Base-by-base conservation (phyloP, 1,139 yeast species). In the Magnusiomyces paraingens region DNA sequence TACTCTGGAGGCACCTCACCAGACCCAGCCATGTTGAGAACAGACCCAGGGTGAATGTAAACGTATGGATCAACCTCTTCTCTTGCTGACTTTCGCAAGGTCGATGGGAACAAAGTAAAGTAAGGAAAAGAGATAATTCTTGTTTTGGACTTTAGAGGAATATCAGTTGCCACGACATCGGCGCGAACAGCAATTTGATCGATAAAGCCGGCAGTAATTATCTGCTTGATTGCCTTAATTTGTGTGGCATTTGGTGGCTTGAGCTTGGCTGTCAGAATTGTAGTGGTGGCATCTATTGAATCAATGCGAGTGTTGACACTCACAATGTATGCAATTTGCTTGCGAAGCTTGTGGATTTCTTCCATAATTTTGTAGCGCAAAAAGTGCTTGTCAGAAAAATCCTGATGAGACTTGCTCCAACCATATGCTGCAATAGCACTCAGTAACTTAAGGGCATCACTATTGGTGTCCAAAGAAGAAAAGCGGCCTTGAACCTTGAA, bases 381-480 rank as follows among this genome's bases (percentile, higher is more conserved):
- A 67, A 84, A 91, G 66, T 87, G 80, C 20, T 75, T 70, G 22
- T 66, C 65, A 50, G 86, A 72, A 65, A 90, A 91, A 36, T 55
- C 58, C 29, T 66, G 66, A 20, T 56, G 57, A 8, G 61, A 55
- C 0, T 63, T 63, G 1, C 76, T 78, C 70, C 84, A 95, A 64
- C 91, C 98, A 64, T 77, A 78, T 0, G 98, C 96, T 73, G 98
- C 89, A 1, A 89, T 85, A 0, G 90, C 96, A 47, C 94, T 84
- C 26, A 94, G 72, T 3, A 86, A 70, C 64, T 81, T 80, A 64
- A 94, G 74, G 1, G 83, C 87, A 68, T 94, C 99, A 65, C 91
- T 81, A 51, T 74, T 69, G 49, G 78, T 74, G 64, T 93, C 97
- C 48, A 93, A 73, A 52, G 79, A 78, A 2, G 84, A 72, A 63